Evolutionary conservation across 345 rosid genomes (phyloP).

Genomic region (Theobroma cacao): DNA sequence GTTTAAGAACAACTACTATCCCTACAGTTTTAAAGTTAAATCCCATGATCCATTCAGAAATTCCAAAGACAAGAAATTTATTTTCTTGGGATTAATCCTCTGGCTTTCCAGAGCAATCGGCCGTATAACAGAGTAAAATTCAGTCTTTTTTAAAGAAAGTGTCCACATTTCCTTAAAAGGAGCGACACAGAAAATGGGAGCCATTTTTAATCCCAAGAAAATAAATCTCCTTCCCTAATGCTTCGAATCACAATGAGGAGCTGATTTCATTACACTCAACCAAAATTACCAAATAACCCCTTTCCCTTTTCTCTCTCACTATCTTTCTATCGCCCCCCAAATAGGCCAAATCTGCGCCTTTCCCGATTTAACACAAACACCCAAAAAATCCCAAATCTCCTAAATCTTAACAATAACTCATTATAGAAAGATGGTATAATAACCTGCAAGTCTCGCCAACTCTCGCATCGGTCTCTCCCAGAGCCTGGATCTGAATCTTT

Average conservation of each 20-base stretch:
- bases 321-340: not conserved
- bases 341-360: not conserved
- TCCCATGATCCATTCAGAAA: no score
- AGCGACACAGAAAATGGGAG: not conserved
- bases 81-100: no score
- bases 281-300: not conserved
- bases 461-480: conserved; percentile 93
- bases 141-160: not conserved
- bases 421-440: not conserved
- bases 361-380: not conserved
- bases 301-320: not conserved
- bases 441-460: conserved; percentile 99
- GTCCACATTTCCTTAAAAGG: not conserved
- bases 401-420: not conserved
- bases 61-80: no score
- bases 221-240: not conserved
- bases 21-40: no score
- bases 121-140: not conserved
- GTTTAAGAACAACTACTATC: not conserved
- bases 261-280: not conserved
- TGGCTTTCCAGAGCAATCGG: not conserved
- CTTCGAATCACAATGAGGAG: not conserved
- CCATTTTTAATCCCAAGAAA: not conserved
- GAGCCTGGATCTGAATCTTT: conserved; percentile 89
- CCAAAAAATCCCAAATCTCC: not conserved